phyloP scores from a whole-genome alignment of 2,329 filamentous ascomycete species.

The Fusarium gaditjirri region DNA sequence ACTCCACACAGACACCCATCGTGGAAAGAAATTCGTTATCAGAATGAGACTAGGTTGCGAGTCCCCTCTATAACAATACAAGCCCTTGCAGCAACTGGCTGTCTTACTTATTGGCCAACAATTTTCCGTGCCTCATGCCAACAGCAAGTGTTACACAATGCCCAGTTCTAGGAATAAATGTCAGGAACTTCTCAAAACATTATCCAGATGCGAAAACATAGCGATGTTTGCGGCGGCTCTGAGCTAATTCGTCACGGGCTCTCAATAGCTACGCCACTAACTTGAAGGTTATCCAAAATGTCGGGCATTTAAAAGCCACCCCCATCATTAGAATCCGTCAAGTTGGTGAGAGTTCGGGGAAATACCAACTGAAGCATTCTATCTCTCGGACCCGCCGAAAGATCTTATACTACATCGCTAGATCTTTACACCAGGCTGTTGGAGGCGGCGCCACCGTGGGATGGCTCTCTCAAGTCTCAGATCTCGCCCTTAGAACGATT shows the following conservation, averaged over 20 bases:
- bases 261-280: not conserved
- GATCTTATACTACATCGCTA: not conserved
- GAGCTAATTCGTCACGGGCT: not conserved
- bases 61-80: not conserved
- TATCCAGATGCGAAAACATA: not conserved
- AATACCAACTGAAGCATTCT: not conserved
- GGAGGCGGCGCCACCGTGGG: constrained; percentile 22
- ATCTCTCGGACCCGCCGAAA: not conserved
- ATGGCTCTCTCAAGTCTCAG: constrained; percentile 29
- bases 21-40: constrained; percentile 3
- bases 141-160: constrained; percentile 21
- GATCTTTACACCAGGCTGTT: not conserved
- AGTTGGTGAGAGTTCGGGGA: not conserved
- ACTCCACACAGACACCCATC: not conserved
- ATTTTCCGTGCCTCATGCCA: constrained; percentile 22
- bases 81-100: constrained; percentile 13
- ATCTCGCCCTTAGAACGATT: constrained; percentile 26
- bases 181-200: not conserved
- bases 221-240: not conserved
- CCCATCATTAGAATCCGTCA: not conserved
- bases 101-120: constrained; percentile 28
- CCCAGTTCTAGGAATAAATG: constrained; percentile 1
- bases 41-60: constrained; percentile 21
- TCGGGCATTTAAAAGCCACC: not conserved
- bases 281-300: not conserved